Conservation (phyloP, 2,329 filamentous ascomycete species). For the Fusarium caatingaense region DNA sequence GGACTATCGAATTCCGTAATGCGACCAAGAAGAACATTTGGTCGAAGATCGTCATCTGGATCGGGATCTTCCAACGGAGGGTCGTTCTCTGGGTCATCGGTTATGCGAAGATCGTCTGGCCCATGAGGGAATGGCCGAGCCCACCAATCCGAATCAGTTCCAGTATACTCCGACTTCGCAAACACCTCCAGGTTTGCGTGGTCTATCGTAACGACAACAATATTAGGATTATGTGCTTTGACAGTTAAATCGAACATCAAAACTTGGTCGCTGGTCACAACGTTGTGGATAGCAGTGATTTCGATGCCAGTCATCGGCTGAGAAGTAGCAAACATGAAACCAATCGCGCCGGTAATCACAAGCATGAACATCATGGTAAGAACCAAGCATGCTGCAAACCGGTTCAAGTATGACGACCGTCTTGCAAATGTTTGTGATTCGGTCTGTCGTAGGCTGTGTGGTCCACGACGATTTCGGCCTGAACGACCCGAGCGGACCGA, state of each 20-base stretch:
- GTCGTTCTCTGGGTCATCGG: slow-evolving; percentile 52
- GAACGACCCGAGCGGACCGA: slow-evolving; percentile 68
- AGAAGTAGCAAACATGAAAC: slow-evolving; percentile 91
- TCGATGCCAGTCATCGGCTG: slow-evolving; percentile 85
- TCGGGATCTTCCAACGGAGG: slow-evolving; percentile 67
- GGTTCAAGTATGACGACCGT: slow-evolving; percentile 71
- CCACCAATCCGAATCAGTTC: slow-evolving; percentile 73
- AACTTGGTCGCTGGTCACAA: slow-evolving; percentile 93
- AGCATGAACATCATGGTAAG: slow-evolving; percentile 84
- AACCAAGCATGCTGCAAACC: slow-evolving; percentile 87
- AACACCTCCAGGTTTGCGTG: slow-evolving; percentile 93
- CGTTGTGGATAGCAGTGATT: slow-evolving; percentile 84
- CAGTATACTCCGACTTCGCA: slow-evolving; percentile 90
- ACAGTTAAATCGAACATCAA: slow-evolving; percentile 94
- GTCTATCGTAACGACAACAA: slow-evolving; percentile 86
- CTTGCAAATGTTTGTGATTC: slow-evolving; percentile 78
- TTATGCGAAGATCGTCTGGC: slow-evolving; percentile 42
- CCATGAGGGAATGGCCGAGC: slow-evolving; percentile 50
- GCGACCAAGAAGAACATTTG: slow-evolving; percentile 92
- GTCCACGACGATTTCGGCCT: slow-evolving; percentile 67
- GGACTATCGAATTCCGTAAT: slow-evolving; percentile 89
- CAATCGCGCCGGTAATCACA: slow-evolving; percentile 85
- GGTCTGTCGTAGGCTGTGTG: slow-evolving; percentile 72
- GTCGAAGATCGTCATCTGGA: slow-evolving; percentile 69
- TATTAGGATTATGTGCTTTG: slow-evolving; percentile 89